Evolutionary conservation across 148 eudicot species (phyloP), one percentile per base, ranked within the genome.

Genomic region (Vaccinium myrtillus): DNA sequence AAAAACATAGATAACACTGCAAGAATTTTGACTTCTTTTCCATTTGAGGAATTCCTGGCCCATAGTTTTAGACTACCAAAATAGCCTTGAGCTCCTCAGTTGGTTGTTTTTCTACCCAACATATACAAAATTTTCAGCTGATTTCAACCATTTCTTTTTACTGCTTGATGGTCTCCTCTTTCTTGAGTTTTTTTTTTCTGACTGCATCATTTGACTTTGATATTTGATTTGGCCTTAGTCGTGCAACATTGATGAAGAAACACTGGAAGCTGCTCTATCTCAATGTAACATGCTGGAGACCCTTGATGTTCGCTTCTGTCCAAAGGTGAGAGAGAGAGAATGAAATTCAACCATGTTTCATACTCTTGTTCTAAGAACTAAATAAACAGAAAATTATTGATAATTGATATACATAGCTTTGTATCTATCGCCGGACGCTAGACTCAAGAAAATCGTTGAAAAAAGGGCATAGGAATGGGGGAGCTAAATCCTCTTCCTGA

Each of bases 231-330:
- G 36, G 70, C 80, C 50, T 55, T 73, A 96, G 99, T 93, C 96
- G 1, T 96, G 99, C 91, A 94, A 90, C 84, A 88, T 96, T 74
- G 91, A 92, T 39, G 93, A 94, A 89, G 94, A 88, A 82, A 88
- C 92, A 9, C 90, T 95, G 84, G 95, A 94, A 90, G 89, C 93
- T 46, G 98, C 99, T 83, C 88, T 95, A 83, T 87, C 91, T 30
- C 84, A 86, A 23, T 96, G 98, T 79, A 86, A 21, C 86, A 85
- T 91, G 92, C 87, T 96, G 80, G 99, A 96, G 92, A 96, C 97
- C 14, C 98, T 96, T 15, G 98, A 96, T 88, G 94, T 96, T 81
- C 98, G 98, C 86, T 94, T 93, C 84, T 96, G 99, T 81, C 92
- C 92, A 2, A 94, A 92, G 92, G 99, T 96, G n/a, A n/a, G n/a